These are phyloP conservation scores for Globisporangium okanoganense DNA, from an alignment of 352 stramenopile genomes.

Conservation along the genomic window DNA sequence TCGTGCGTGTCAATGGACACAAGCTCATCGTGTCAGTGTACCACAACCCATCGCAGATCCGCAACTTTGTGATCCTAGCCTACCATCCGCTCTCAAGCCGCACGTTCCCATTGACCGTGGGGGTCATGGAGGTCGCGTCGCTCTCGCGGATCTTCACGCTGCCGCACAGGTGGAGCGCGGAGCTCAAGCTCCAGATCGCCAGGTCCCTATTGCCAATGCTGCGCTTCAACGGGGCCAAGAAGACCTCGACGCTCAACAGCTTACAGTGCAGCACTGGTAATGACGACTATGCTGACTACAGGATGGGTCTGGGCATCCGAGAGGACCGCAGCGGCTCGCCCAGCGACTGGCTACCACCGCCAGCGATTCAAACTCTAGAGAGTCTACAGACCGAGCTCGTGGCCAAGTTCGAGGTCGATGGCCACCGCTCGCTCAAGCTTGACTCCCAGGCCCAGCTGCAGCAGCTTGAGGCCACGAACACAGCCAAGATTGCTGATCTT, in stretches of 20 bases:
- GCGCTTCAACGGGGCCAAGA: slow-evolving; percentile 22
- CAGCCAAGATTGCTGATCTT: slow-evolving; percentile 14
- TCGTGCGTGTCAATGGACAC: slow-evolving; percentile 30
- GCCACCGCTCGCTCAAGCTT: slow-evolving; percentile 22
- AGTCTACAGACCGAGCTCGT: slow-evolving; percentile 19
- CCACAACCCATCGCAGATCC: slow-evolving; percentile 49
- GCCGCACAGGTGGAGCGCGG: slow-evolving; percentile 37
- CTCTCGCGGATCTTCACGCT: slow-evolving; percentile 34
- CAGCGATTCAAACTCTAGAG: slow-evolving; percentile 18
- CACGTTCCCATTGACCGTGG: slow-evolving; percentile 34
- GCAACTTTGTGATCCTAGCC: slow-evolving; percentile 46
- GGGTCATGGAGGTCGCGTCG: slow-evolving; percentile 37
- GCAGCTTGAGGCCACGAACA: slow-evolving; percentile 13
- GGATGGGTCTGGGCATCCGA: slow-evolving; percentile 37
- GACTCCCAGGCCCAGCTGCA: slow-evolving; percentile 22
- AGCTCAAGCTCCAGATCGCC: slow-evolving; percentile 48
- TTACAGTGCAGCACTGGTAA: background rate
- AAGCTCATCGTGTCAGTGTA: slow-evolving; percentile 56
- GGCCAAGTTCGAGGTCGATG: slow-evolving; percentile 38
- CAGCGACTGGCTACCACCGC: slow-evolving; percentile 20
- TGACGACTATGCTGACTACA: slow-evolving; percentile 14
- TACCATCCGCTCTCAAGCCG: slow-evolving; percentile 44
- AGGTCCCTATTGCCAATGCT: slow-evolving; percentile 29
- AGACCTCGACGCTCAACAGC: background rate
- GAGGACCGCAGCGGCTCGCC: slow-evolving; percentile 22